Percentiles rank a stretch among this genome's conserved stretches.
These are phyloP conservation scores for Jatropha curcas DNA, from an alignment of 345 rosid species.

Conservation along the genomic window DNA sequence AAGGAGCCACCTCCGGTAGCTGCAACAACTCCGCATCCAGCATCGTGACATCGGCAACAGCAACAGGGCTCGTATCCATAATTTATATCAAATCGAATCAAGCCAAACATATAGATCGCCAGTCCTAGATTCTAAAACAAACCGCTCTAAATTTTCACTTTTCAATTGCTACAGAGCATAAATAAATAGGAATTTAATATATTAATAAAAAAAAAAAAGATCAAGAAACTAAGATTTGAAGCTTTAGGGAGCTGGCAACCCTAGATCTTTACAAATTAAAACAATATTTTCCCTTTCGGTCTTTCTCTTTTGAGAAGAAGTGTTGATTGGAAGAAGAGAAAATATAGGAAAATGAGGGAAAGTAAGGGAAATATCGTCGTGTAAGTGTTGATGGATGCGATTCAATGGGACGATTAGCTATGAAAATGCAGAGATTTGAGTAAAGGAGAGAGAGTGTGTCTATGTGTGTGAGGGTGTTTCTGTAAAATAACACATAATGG, in stretches of 20 bases:
- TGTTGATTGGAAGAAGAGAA: constrained; percentile 24
- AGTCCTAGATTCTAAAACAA: constrained; percentile 21
- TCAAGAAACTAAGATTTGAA: constrained; percentile 24
- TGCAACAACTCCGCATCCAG: constrained; percentile 83
- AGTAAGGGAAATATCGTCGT: constrained; percentile 14
- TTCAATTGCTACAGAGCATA: constrained; percentile 1
- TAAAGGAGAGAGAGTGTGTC: not conserved
- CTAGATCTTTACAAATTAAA: constrained; percentile 41
- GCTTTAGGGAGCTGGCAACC: constrained; percentile 29
- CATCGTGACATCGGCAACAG: constrained; percentile 54
- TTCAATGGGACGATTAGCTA: constrained; percentile 6
- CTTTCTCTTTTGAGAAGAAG: not conserved
- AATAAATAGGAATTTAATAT: not conserved
- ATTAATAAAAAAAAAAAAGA: constrained; percentile 1
- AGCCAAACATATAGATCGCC: constrained; percentile 25
- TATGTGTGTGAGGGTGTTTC: not conserved
- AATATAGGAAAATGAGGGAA: constrained; percentile 21
- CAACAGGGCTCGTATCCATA: constrained; percentile 25
- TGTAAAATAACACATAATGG: constrained; percentile 12
- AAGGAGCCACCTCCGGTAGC: constrained; percentile 76
- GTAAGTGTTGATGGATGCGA: constrained; percentile 21
- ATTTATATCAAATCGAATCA: constrained; percentile 24
- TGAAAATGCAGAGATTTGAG: constrained; percentile 26
- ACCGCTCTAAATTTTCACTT: constrained; percentile 10
- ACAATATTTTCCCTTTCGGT: not conserved